These are phyloP conservation scores for Pyrenochaeta sp. DNA, from an alignment of 2,329 filamentous ascomycete species.

Conservation along the genomic window DNA sequence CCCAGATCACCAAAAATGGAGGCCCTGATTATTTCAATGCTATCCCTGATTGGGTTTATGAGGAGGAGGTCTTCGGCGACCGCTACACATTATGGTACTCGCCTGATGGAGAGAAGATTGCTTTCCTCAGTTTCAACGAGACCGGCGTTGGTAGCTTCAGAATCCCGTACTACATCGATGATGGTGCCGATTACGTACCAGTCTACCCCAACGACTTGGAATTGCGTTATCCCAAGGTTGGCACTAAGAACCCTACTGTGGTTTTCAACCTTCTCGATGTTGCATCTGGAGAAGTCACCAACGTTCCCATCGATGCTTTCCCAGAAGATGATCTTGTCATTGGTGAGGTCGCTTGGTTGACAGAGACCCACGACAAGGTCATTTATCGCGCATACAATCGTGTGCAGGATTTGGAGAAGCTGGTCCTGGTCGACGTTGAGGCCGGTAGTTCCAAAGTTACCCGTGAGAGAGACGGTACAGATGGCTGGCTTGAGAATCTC, in stretches of 20 bases:
- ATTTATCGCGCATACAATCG: slow-evolving; percentile 73
- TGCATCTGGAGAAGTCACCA: slow-evolving; percentile 53
- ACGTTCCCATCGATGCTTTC: slow-evolving; percentile 65
- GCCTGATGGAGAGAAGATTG: slow-evolving; percentile 62
- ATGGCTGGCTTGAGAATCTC: slow-evolving; percentile 70
- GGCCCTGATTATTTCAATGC: slow-evolving; percentile 67
- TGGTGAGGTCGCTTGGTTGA: slow-evolving; percentile 73
- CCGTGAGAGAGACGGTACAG: slow-evolving; percentile 64
- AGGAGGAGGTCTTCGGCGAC: slow-evolving; percentile 64
- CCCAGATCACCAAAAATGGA: slow-evolving; percentile 66
- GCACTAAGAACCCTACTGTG: slow-evolving; percentile 71
- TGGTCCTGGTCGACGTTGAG: slow-evolving; percentile 65
- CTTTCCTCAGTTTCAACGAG: slow-evolving; percentile 67
- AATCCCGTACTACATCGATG: slow-evolving; percentile 71
- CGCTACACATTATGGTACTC: slow-evolving; percentile 64
- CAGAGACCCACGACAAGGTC: slow-evolving; percentile 65
- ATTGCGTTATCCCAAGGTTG: slow-evolving; percentile 73
- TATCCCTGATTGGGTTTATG: slow-evolving; percentile 71
- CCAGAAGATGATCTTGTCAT: slow-evolving; percentile 68
- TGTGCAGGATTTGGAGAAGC: slow-evolving; percentile 70
- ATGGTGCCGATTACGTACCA: slow-evolving; percentile 61
- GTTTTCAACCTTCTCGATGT: slow-evolving; percentile 66
- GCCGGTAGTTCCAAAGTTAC: slow-evolving; percentile 56
- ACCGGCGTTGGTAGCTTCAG: slow-evolving; percentile 72
- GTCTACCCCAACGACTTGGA: slow-evolving; percentile 69